Evolutionary conservation across 331 rosid genomes (phyloP), one percentile per base, ranked within the genome.

Genomic region (Arachis monticola): DNA sequence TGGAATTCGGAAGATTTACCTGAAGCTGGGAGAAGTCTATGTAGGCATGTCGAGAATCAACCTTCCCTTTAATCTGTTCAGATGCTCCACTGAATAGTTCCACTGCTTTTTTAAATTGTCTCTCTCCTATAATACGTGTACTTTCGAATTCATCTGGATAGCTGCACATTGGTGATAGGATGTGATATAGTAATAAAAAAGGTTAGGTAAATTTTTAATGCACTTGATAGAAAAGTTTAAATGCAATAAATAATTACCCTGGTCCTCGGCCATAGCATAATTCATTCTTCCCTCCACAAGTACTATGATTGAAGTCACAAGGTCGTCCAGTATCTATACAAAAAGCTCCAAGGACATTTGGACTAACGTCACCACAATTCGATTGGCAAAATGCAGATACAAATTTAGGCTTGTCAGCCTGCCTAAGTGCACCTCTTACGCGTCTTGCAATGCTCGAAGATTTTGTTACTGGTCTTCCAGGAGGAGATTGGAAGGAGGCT

Each of bases 341-440:
- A 74, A 92, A 90, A 56, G 97, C 82, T 45, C 97, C 97, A 27
- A 88, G 88, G 55, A 86, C 89, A 81, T 92, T 92, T 70, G 97
- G 97, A 81, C 97, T 92, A 71, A 92, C 97, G 81, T 92, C 97
- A 63, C 97, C 97, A 52, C 97, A 92, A 80, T 92, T 92, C 14
- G 97, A 77, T 80, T 92, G 97, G 77, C 97, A 92, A 83, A 92
- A 92, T 62, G 97, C 97, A 77, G 97, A 90, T 44, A 92, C 96
- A 78, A 92, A 92, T 69, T 30, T 81, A 73, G 96, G 92, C 78
- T 79, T 85, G 80, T 86, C 85, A 80, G 77, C 89, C 74, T 85
- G 90, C 85, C 81, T 79, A 57, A 88, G 86, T 75, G 80, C 81
- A 84, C 89, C 87, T 78, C 98, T 87, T 69, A 93, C 97, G 66